Base-by-base conservation (phyloP, 345 rosid genomes). In the Citrus australasica region DNA sequence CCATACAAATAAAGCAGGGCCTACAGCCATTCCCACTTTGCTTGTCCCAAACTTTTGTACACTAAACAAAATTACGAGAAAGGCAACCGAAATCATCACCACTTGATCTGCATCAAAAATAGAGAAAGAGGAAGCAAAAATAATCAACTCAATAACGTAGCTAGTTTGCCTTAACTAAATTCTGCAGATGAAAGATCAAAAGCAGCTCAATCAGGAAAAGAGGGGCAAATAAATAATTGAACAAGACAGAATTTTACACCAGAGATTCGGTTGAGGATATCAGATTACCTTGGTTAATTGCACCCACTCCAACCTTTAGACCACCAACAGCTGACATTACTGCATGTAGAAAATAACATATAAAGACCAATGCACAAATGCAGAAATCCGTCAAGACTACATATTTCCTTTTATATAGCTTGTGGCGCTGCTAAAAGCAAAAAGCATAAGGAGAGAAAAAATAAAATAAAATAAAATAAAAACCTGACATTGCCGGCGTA, bases 401-500 rank as follows among this genome's bases (percentile, higher is more conserved):
- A 8, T 53, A 66, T 40, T 30, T 22, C 48, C 38, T 53, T 13
- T 69, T 17, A n/a, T 27, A 13, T 46, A 68, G 22, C 19, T 55
- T 32, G 51, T 22, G 69, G 25, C 59, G 48, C 11, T 27, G 69
- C 17, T 65, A 16, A 33, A 33, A 56, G 78, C 38, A 65, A 70
- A 62, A 46, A 46, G 56, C 40, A 64, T 10, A 11, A 42, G 51
- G 51, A 11, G 51, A 11, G 16, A 42, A 42, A 42, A 42, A 28
- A 76, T 76, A 81, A 62, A 58, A 28, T 64, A n/a, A n/a, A 25
- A 25, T 25, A 65, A 63, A n/a, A 73, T 38, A 8, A 38, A 38
- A 88, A 97, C 99, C 99, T 94, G 99, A 94, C 99, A 97, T 92
- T 79, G 97, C 98, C 55, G 98, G 98, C 14, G 99, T 97, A 71